A percentile compares a stretch with the other conserved stretches of the same genome.
Evolutionary conservation across 2,329 filamentous ascomycete species (phyloP).

Genomic region (Colletotrichum sublineola): DNA sequence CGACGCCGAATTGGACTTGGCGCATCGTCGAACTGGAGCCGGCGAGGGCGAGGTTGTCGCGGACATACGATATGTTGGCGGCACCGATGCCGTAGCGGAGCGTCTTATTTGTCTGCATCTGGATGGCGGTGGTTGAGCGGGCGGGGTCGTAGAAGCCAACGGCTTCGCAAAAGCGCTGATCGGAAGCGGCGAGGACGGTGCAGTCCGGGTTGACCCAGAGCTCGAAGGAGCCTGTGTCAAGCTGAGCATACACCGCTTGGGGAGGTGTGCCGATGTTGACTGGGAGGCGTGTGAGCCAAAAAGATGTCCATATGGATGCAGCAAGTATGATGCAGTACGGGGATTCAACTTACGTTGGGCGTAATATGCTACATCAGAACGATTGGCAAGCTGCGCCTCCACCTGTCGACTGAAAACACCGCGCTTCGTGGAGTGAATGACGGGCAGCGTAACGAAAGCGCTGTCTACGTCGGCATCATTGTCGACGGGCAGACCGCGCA

Average conservation of each 20-base stretch:
- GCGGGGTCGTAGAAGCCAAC: conserved; percentile 60
- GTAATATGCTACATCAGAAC: conserved; percentile 68
- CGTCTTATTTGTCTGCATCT: conserved; percentile 53
- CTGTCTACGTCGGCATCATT: conserved; percentile 38
- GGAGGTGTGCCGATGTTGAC: conserved; percentile 67
- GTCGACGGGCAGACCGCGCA: conserved; percentile 32
- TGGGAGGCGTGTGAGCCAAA: conserved; percentile 9
- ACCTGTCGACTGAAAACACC: conserved; percentile 57
- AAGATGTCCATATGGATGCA: not conserved
- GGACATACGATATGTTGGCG: conserved; percentile 64
- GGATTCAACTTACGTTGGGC: conserved; percentile 55
- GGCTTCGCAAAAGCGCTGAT: conserved; percentile 60
- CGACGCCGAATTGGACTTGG: conserved; percentile 75
- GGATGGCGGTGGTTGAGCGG: conserved; percentile 56
- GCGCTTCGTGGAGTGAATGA: conserved; percentile 49
- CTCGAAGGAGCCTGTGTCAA: conserved; percentile 73
- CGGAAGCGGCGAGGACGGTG: conserved; percentile 57
- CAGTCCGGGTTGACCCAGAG: conserved; percentile 74
- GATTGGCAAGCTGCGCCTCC: conserved; percentile 61
- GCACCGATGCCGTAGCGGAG: conserved; percentile 65
- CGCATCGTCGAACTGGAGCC: conserved; percentile 57
- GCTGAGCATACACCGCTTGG: conserved; percentile 66
- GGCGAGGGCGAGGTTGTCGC: conserved; percentile 60
- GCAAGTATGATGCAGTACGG: not conserved
- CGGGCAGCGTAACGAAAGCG: conserved; percentile 48